phyloP scores from a whole-genome alignment of 495 filamentous ascomycete species.

The Penicillium chermesinum region DNA sequence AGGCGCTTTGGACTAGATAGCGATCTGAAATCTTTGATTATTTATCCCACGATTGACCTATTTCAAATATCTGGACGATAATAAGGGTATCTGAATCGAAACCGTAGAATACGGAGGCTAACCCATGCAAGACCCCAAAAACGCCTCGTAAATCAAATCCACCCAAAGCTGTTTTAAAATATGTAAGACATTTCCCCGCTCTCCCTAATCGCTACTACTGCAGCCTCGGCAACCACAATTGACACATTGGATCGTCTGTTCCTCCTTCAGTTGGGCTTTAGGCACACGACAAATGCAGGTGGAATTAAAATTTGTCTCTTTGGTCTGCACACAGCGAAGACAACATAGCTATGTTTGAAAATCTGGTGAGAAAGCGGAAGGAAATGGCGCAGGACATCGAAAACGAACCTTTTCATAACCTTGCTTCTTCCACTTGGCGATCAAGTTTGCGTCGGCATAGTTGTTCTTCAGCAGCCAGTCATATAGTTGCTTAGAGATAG shows the following conservation, averaged over 20 bases:
- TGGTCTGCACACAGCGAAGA: slow-evolving; percentile 93
- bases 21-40: slow-evolving; percentile 23
- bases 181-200: neutral
- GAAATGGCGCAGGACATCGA: neutral
- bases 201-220: slow-evolving; percentile 62
- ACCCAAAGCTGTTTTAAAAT: neutral
- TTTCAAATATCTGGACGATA: slow-evolving; percentile 4
- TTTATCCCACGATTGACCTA: slow-evolving; percentile 4
- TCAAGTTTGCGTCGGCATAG: slow-evolving; percentile 89
- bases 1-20: slow-evolving; percentile 23
- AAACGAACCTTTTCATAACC: slow-evolving; percentile 85
- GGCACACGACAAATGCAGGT: slow-evolving; percentile 98
- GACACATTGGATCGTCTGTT: slow-evolving; percentile 89
- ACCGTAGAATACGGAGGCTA: slow-evolving; percentile 2
- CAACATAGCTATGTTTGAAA: slow-evolving; percentile 73
- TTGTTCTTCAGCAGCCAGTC: slow-evolving; percentile 96
- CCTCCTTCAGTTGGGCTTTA: slow-evolving; percentile 83
- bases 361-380: slow-evolving; percentile 6
- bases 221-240: slow-evolving; percentile 93
- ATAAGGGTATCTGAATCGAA: slow-evolving; percentile 26
- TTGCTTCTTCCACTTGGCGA: slow-evolving; percentile 99
- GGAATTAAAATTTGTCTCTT: slow-evolving; percentile 97
- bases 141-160: slow-evolving; percentile 5
- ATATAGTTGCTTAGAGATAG: slow-evolving; percentile 85
- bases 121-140: slow-evolving; percentile 15